Evolutionary conservation across 768 basidiomycete species (phyloP).

Genomic region (Termitomyces sp.): DNA sequence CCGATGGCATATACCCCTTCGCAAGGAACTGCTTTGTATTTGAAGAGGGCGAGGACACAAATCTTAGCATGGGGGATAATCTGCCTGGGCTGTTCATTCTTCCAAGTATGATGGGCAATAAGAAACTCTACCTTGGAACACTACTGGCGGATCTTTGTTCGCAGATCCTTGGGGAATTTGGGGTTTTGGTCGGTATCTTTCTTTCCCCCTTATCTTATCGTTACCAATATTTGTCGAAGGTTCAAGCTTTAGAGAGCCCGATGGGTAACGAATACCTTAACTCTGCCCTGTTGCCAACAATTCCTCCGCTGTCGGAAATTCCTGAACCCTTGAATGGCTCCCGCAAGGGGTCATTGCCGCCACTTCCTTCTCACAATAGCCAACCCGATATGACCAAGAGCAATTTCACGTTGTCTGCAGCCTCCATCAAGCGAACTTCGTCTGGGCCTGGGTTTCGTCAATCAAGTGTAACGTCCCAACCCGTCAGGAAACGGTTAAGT

Average conservation of each 20-base stretch:
- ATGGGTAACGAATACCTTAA: slow-evolving; percentile 84
- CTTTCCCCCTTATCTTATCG: not conserved
- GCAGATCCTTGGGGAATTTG: slow-evolving; percentile 80
- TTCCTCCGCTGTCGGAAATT: slow-evolving; percentile 58
- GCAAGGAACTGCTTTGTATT: slow-evolving; percentile 84
- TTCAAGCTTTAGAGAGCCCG: slow-evolving; percentile 74
- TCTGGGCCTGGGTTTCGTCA: slow-evolving; percentile 47
- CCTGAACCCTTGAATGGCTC: slow-evolving; percentile 48
- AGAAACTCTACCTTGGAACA: slow-evolving; percentile 82
- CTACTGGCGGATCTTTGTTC: slow-evolving; percentile 87
- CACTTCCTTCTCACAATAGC: slow-evolving; percentile 45
- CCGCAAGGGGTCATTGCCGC: slow-evolving; percentile 37
- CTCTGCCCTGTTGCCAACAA: slow-evolving; percentile 52
- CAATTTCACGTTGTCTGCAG: slow-evolving; percentile 29
- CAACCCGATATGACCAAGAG: slow-evolving; percentile 48
- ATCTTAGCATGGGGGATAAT: slow-evolving; percentile 49
- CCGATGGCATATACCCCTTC: slow-evolving; percentile 65
- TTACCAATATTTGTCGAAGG: slow-evolving; percentile 34
- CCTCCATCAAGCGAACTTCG: slow-evolving; percentile 51
- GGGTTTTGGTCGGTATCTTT: slow-evolving; percentile 60
- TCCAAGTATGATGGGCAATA: slow-evolving; percentile 82
- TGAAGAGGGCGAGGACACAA: slow-evolving; percentile 61
- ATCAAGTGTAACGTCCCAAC: slow-evolving; percentile 39
- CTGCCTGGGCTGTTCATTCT: slow-evolving; percentile 69
- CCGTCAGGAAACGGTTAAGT: slow-evolving; percentile 57